Evolutionary conservation across 1,139 yeast genomes (phyloP), one percentile per base, ranked within the genome.

Genomic region (Lizanozyma gosingica): DNA sequence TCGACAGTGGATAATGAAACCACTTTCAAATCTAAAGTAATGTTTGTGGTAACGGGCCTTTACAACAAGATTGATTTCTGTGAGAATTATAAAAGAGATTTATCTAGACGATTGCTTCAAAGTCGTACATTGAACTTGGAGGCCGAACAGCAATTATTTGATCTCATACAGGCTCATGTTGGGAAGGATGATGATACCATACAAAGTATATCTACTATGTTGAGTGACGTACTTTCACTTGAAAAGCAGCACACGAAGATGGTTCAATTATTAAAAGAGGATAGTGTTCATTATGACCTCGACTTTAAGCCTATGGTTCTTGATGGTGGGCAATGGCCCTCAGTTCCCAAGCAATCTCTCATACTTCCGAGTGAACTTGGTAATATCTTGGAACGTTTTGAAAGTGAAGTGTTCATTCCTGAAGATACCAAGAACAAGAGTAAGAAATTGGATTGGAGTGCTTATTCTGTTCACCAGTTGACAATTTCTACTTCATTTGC

Each of bases 81-180:
- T 3, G 39, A 47, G 2, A 47, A 52, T 2, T 69, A 64, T 46
- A 65, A 63, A 42, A 55, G 55, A 36, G 73, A 68, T 36, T 50
- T 68, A 17, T 65, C 73, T 2, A 57, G 58, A 42, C 48, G 76
- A 41, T 52, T 69, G 33, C 53, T 69, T 33, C 43, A 65, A 17
- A 54, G 57, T 34, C 57, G 53, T 37, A 50, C 52, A 9, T 41
- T 57, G 14, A 48, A 54, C 36, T 43, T 56, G 11, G 46, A 40
- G 0, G 45, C 47, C 3, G 75, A 69, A 40, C 47, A 48, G 37
- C 47, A 45, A 16, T 43, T 69, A 27, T 62, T 59, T 1, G 56
- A 56, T 6, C 44, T 22, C 6, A 6, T 22, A 11, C 9, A 22
- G 29, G 6, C 29, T 6, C 29, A 22, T 22, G 9, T 22, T 22